Percentiles rank a stretch among this genome's conserved stretches.
Conservation (phyloP, 352 stramenopile species). For the Lagenidium sp. region DNA sequence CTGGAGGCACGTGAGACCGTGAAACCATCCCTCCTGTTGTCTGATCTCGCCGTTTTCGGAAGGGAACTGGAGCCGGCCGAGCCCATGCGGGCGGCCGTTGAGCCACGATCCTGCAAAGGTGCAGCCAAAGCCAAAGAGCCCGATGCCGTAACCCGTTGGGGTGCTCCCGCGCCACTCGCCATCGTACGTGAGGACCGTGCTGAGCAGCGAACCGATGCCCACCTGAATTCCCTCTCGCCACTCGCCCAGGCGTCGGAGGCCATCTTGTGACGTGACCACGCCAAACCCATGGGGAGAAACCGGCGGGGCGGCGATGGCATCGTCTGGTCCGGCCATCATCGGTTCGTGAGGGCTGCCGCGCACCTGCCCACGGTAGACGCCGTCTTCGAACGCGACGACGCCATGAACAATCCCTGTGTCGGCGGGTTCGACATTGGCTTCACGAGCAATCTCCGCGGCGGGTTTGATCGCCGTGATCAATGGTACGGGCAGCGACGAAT, state of each 20-base stretch:
- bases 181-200: constrained; percentile 29
- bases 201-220: constrained; percentile 24
- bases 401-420: background rate
- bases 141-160: constrained; percentile 27
- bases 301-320: background rate
- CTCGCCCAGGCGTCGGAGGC: constrained; percentile 21
- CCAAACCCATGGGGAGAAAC: constrained; percentile 29
- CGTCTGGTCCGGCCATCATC: background rate
- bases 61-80: constrained; percentile 20
- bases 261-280: constrained; percentile 21
- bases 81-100: constrained; percentile 20
- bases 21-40: constrained; percentile 33
- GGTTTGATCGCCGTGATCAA: constrained; percentile 7
- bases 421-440: background rate
- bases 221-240: constrained; percentile 30
- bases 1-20: constrained; percentile 28
- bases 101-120: constrained; percentile 34
- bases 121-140: constrained; percentile 26
- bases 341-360: background rate
- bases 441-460: background rate
- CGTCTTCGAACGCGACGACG: constrained; percentile 13
- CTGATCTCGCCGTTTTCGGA: background rate
- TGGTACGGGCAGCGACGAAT: background rate
- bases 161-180: constrained; percentile 20
- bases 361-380: constrained; percentile 13